A percentile compares a stretch with the other conserved stretches of the same genome.
These are phyloP conservation scores for Luvunga scandens DNA, from an alignment of 345 rosid genomes.

Conservation along the genomic window DNA sequence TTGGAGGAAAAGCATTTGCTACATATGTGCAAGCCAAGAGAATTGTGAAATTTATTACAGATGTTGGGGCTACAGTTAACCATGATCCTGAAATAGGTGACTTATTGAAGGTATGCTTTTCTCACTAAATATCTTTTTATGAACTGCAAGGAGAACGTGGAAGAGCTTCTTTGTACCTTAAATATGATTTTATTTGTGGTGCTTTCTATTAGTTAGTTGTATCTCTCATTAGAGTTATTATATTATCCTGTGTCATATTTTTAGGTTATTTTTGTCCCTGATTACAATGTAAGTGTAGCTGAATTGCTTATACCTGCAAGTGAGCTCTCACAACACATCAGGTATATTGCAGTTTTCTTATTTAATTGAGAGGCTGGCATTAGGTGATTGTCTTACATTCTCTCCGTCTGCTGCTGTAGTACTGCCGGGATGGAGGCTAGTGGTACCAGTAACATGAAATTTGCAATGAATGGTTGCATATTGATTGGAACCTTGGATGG, in stretches of 20 bases:
- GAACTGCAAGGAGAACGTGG: background rate
- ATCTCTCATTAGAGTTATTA: background rate
- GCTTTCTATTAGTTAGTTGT: background rate
- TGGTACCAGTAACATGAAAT: slow-evolving; percentile 96
- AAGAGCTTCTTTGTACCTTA: too few species aligned
- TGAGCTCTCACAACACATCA: slow-evolving; percentile 85
- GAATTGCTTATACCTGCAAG: slow-evolving; percentile 83
- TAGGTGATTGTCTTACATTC: background rate
- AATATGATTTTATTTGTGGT: background rate
- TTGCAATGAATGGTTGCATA: slow-evolving; percentile 81
- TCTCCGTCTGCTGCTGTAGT: slow-evolving; percentile 26
- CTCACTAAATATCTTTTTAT: slow-evolving; percentile 1
- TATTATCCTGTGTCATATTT: slow-evolving; percentile 8
- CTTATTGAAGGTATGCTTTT: slow-evolving; percentile 55
- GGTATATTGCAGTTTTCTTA: slow-evolving; percentile 37
- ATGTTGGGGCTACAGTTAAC: slow-evolving; percentile 66
- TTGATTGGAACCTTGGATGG: slow-evolving; percentile 85
- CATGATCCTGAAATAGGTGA: slow-evolving; percentile 75
- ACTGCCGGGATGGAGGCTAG: slow-evolving; percentile 98
- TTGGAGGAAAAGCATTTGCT: slow-evolving; percentile 82
- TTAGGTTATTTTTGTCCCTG: slow-evolving; percentile 75
- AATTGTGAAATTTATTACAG: slow-evolving; percentile 71
- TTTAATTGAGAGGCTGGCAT: background rate
- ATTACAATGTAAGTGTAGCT: slow-evolving; percentile 85
- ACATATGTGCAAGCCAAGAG: slow-evolving; percentile 83